Percentiles rank a stretch among this genome's conserved stretches.
These are phyloP conservation scores for Calonectria pseudoreteaudii DNA, from an alignment of 2,329 filamentous ascomycete genomes.

Conservation along the genomic window DNA sequence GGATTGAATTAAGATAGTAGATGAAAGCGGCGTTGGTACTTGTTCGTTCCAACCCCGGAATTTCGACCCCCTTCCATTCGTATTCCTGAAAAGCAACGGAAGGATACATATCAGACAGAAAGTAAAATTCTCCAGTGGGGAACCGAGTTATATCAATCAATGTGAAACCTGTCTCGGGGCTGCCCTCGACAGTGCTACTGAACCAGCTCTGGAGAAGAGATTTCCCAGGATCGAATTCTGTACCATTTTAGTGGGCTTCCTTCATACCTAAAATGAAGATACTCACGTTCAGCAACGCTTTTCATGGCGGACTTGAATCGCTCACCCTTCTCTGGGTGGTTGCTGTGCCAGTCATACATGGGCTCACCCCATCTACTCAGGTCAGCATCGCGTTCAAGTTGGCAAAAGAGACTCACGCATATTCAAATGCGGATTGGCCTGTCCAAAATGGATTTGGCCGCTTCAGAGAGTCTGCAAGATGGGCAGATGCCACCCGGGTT, in stretches of 20 bases:
- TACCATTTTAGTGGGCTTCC: not conserved
- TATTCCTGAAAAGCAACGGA: not conserved
- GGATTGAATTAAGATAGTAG: constrained; percentile 29
- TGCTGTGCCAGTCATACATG: constrained; percentile 37
- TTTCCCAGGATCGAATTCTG: constrained; percentile 30
- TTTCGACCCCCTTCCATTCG: not conserved
- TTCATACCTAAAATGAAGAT: constrained; percentile 44
- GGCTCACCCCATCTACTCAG: constrained; percentile 27
- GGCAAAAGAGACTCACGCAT: constrained; percentile 22
- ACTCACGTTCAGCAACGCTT: constrained; percentile 25
- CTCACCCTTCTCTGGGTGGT: constrained; percentile 55
- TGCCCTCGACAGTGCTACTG: not conserved
- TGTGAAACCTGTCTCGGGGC: not conserved
- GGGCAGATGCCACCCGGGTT: constrained; percentile 32
- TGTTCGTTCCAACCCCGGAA: not conserved
- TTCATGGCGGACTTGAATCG: constrained; percentile 32
- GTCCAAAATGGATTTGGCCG: constrained; percentile 29
- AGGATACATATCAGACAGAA: constrained; percentile 20
- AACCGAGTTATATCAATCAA: constrained; percentile 26
- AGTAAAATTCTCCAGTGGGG: constrained; percentile 10
- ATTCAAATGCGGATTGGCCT: constrained; percentile 35
- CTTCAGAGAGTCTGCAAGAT: constrained; percentile 34
- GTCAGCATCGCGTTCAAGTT: not conserved
- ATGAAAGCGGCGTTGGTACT: not conserved
- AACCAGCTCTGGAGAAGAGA: constrained; percentile 25